These are phyloP conservation scores for Halteria grandinella DNA, from an alignment of 73 alveolate species.

Conservation along the genomic window DNA sequence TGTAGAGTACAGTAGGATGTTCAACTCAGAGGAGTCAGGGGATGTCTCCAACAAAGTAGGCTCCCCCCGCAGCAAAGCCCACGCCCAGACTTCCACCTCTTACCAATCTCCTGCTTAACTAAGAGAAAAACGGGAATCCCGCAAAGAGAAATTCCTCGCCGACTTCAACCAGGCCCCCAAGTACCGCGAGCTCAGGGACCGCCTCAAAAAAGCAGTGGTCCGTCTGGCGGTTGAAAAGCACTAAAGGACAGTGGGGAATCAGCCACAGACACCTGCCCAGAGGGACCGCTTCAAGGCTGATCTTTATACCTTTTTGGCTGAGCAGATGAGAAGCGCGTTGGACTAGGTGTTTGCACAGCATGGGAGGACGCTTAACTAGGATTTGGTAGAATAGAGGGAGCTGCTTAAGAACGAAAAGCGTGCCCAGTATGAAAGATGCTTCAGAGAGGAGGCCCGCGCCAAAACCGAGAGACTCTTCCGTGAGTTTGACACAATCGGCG, in stretches of 20 bases:
- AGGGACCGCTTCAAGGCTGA: conserved; percentile 91
- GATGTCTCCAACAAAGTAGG: too few relatives aligned
- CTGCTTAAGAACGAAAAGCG: conserved; percentile 25
- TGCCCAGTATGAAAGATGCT: neutral
- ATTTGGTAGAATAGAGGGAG: conserved; percentile 13
- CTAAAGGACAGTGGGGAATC: conserved; percentile 80
- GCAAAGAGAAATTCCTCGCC: conserved; percentile 88
- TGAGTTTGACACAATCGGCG: conserved; percentile 55
- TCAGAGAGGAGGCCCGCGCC: conserved; percentile 29
- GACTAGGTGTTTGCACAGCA: conserved; percentile 14
- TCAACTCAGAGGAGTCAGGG: conserved; percentile 55
- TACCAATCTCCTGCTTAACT: too few relatives aligned
- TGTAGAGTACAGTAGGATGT: conserved; percentile 40
- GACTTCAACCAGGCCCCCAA: conserved; percentile 90
- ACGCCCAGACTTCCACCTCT: neutral
- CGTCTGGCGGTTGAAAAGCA: conserved; percentile 91
- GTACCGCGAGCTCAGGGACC: conserved; percentile 89
- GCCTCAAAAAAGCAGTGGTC: conserved; percentile 90
- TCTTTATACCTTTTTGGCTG: conserved; percentile 91
- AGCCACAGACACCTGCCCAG: conserved; percentile 75
- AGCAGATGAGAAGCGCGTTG: conserved; percentile 68
- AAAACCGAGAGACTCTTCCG: conserved; percentile 44
- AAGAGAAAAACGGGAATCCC: conserved; percentile 77
- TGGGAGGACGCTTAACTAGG: conserved; percentile 50
- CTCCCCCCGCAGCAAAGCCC: too few relatives aligned